Percentiles rank a stretch among this genome's conserved stretches.
Evolutionary conservation across 2,329 filamentous ascomycete species (phyloP).

Genomic region (Elsinoe batatas): DNA sequence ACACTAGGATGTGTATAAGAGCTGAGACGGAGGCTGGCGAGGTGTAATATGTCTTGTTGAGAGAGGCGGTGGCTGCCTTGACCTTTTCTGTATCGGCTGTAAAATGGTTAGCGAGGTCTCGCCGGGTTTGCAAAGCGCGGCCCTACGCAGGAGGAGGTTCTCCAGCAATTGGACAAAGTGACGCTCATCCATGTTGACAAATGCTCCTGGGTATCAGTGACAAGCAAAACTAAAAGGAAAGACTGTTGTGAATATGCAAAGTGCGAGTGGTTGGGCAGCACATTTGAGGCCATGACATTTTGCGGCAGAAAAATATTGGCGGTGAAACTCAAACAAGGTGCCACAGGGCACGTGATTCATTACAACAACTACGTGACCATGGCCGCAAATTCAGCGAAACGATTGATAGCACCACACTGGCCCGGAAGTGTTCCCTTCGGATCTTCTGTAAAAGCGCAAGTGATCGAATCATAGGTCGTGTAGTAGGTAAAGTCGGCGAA

Average conservation of each 20-base stretch:
- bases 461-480: too few relatives aligned
- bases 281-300: not conserved
- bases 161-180: conserved; percentile 79
- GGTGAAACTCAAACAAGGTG: not conserved
- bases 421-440: too few relatives aligned
- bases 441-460: too few relatives aligned
- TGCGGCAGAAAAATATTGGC: not conserved
- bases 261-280: not conserved
- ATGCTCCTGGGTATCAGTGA: conserved; percentile 12
- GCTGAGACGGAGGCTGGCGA: conserved; percentile 73
- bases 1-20: conserved; percentile 79
- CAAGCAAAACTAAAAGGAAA: conserved; percentile 14
- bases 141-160: conserved; percentile 78
- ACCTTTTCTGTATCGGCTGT: conserved; percentile 71
- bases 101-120: conserved; percentile 15
- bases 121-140: not conserved
- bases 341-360: too few relatives aligned
- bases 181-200: conserved; percentile 59
- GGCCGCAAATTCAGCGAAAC: too few relatives aligned
- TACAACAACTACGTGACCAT: too few relatives aligned
- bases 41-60: conserved; percentile 90
- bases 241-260: conserved; percentile 3
- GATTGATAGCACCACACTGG: too few relatives aligned
- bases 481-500: too few relatives aligned
- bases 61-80: conserved; percentile 73